phyloP scores from a whole-genome alignment of 2,329 filamentous ascomycete species.

The Cladosporium sphaerospermum region DNA sequence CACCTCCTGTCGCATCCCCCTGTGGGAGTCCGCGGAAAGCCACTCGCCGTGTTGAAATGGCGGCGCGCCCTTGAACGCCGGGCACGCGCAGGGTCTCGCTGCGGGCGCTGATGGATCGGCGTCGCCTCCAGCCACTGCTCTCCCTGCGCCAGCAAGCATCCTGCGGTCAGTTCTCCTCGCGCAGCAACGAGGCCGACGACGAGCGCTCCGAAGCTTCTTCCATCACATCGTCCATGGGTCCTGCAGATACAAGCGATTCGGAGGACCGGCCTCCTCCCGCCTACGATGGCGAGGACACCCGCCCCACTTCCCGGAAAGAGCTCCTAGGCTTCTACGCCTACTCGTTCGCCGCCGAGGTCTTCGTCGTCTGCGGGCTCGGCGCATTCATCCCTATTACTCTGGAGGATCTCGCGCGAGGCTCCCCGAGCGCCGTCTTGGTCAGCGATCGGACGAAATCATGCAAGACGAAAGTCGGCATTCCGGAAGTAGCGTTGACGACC shows the following conservation, averaged over 20 bases:
- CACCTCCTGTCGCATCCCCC: too few relatives aligned
- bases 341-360: slow-evolving; percentile 92
- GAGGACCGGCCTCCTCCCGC: slow-evolving; percentile 29
- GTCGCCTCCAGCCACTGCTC: slow-evolving; percentile 8
- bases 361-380: slow-evolving; percentile 85
- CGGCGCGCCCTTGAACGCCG: neutral
- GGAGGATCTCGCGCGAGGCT: slow-evolving; percentile 83
- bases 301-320: slow-evolving; percentile 83
- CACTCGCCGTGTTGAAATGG: neutral
- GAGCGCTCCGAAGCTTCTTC: slow-evolving; percentile 27
- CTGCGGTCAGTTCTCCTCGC: slow-evolving; percentile 25
- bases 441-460: slow-evolving; percentile 72
- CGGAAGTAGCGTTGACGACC: neutral
- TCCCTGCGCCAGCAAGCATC: slow-evolving; percentile 12
- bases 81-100: neutral
- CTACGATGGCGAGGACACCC: slow-evolving; percentile 78
- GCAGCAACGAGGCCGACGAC: slow-evolving; percentile 39
- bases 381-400: slow-evolving; percentile 92
- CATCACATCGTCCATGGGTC: slow-evolving; percentile 12
- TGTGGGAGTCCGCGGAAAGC: neutral
- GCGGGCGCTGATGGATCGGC: slow-evolving; percentile 1
- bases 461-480: slow-evolving; percentile 30
- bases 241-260: slow-evolving; percentile 10
- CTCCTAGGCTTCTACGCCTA: slow-evolving; percentile 93
- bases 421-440: slow-evolving; percentile 69